Evolutionary conservation across 2,329 filamentous ascomycete species (phyloP), one percentile per base, ranked within the genome.

Genomic region (Ophiosphaerella narmari): DNA sequence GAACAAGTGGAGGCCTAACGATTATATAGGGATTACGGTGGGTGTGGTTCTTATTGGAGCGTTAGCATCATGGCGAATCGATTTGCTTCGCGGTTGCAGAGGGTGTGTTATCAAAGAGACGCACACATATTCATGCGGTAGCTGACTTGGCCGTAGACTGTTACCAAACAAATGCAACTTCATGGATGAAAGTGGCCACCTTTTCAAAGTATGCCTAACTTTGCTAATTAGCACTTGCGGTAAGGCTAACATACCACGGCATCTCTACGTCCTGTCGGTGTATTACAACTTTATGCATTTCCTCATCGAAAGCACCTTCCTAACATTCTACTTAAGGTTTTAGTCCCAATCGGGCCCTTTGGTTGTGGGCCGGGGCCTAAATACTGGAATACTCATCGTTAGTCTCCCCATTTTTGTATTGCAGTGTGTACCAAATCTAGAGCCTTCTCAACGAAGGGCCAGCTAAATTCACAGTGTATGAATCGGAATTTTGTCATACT

Each of bases 251-350:
- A 16, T 37, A 16, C 4, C 13, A 9, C 35, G 53, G 43, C 62
- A 54, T 24, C 59, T 71, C 12, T 71, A 72, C 18, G 52, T 63
- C 11, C 63, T 70, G 34, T 67, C 72, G 31, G 50, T 72, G 11
- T 67, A 55, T 40, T 73, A 73, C 44, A 55, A 65, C 34, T 58
- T 54, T 23, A 60, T 68, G 24, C 70, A 74, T 33, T 73, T 59
- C 42, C 43, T 59, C 16, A 65, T 73, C 46, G 72, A 73, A 49
- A 62, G 55, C 40, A 62, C 65, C 21, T 73, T 73, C 46, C 59
- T 74, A 0, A 55, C 67, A 36, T 74, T 72, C 55, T 73, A 71
- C 40, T 59, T 72, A 11, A 62, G 68, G 1, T 50, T 70, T 4
- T 65, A 67, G 1, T n/a, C 58, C 57, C 0, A 57, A 61, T 4